Conservation (phyloP, 2,329 filamentous ascomycete species). For the Beauveria sp. region DNA sequence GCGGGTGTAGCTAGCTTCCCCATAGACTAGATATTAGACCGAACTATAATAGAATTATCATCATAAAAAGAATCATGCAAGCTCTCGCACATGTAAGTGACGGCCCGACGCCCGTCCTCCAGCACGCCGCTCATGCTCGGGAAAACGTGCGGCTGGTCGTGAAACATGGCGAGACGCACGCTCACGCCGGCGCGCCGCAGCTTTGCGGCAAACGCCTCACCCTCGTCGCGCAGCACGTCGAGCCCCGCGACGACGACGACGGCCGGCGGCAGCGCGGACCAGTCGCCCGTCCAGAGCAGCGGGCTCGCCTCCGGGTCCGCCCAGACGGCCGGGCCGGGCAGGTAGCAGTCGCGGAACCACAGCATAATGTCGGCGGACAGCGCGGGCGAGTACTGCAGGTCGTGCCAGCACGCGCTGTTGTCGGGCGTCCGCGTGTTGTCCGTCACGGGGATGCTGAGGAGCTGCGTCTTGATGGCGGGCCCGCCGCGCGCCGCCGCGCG, state of each 20-base stretch:
- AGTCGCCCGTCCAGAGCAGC: conserved; percentile 7
- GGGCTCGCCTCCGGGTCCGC: conserved; percentile 45
- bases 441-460: conserved; percentile 50
- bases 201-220: conserved; percentile 42
- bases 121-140: conserved; percentile 49
- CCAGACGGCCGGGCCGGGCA: conserved; percentile 40
- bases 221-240: conserved; percentile 49
- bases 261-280: conserved; percentile 23
- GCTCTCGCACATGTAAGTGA: conserved; percentile 33
- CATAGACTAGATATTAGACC: neutral
- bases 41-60: too few species aligned
- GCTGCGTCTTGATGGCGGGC: conserved; percentile 29
- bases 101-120: conserved; percentile 42
- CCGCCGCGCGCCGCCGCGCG: neutral
- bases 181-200: conserved; percentile 37
- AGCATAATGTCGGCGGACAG: conserved; percentile 50
- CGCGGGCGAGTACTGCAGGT: conserved; percentile 43
- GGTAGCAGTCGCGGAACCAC: conserved; percentile 52
- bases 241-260: conserved; percentile 46
- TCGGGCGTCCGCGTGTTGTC: conserved; percentile 44
- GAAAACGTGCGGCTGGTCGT: conserved; percentile 51
- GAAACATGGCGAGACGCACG: conserved; percentile 42
- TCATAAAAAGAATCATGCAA: neutral
- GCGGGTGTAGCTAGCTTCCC: neutral
- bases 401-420: conserved; percentile 37